Conservation (phyloP, 768 basidiomycete species). For the Leccinellum rugosiceps region DNA sequence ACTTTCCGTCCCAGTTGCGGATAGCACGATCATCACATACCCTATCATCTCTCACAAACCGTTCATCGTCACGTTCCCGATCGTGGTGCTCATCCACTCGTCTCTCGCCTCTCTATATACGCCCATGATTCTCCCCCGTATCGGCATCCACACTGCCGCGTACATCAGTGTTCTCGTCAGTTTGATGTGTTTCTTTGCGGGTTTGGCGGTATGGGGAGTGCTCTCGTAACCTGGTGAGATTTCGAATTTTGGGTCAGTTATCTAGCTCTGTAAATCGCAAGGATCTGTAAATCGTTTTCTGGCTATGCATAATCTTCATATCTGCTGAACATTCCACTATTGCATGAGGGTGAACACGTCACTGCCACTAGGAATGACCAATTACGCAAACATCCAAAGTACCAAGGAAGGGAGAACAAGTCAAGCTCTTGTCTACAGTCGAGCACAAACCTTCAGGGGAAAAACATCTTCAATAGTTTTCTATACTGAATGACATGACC, state of each 20-base stretch:
- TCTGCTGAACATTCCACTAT: not conserved
- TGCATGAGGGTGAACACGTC: not conserved
- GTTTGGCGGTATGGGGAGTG: slow-evolving; percentile 70
- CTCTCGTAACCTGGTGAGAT: slow-evolving; percentile 37
- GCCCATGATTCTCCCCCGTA: slow-evolving; percentile 59
- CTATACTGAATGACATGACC: too few species aligned
- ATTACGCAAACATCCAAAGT: not conserved
- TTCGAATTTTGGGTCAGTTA: slow-evolving; percentile 1
- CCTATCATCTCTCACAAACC: slow-evolving; percentile 31
- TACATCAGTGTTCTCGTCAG: slow-evolving; percentile 67
- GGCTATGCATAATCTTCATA: not conserved
- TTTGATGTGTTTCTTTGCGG: slow-evolving; percentile 68
- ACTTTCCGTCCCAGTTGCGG: slow-evolving; percentile 32
- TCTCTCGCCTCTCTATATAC: slow-evolving; percentile 63
- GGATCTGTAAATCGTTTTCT: not conserved
- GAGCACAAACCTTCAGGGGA: too few species aligned
- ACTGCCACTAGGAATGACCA: not conserved
- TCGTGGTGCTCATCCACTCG: slow-evolving; percentile 48
- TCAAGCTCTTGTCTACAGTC: not conserved
- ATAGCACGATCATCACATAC: slow-evolving; percentile 13
- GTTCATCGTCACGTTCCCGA: slow-evolving; percentile 40
- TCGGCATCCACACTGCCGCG: slow-evolving; percentile 75
- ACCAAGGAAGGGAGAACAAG: not conserved
- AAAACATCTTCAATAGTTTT: too few species aligned
- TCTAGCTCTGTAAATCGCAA: slow-evolving; percentile 8